These are phyloP conservation scores for Odonthalia washingtoniensis DNA, from an alignment of 31 red algal species.

Conservation along the genomic window DNA sequence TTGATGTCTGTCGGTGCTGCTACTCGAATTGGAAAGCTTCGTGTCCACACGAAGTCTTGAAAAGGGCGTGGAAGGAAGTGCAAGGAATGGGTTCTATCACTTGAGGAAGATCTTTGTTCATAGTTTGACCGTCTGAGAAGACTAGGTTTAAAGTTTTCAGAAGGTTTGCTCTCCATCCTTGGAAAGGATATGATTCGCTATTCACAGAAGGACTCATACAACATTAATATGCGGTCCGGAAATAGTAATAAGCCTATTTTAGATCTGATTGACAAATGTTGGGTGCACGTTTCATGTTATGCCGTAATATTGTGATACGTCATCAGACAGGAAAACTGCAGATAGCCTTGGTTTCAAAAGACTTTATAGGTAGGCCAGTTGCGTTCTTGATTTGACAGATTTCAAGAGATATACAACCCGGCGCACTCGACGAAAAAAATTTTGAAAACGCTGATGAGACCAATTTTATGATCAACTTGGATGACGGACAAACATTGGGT, in stretches of 20 bases:
- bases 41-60: background rate
- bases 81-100: background rate
- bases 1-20: background rate
- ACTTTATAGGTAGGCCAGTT: background rate
- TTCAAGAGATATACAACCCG: background rate
- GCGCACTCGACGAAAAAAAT: slow-evolving; percentile 13
- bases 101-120: background rate
- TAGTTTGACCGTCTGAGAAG: background rate
- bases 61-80: background rate
- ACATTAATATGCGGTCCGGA: background rate
- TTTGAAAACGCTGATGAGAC: slow-evolving; percentile 16
- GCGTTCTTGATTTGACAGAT: background rate
- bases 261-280: background rate
- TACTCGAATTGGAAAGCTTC: background rate
- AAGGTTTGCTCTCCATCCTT: background rate
- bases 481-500: slow-evolving; percentile 15
- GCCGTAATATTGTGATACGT: background rate
- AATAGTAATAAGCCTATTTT: background rate
- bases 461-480: slow-evolving; percentile 7
- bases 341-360: background rate
- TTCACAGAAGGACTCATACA: background rate
- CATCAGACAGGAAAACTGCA: background rate
- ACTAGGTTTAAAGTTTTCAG: background rate
- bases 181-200: background rate
- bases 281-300: background rate